A percentile compares a stretch with the other conserved stretches of the same genome.
Evolutionary conservation across 73 alveolate species (phyloP).

Genomic region (Tetrahymena borealis): DNA sequence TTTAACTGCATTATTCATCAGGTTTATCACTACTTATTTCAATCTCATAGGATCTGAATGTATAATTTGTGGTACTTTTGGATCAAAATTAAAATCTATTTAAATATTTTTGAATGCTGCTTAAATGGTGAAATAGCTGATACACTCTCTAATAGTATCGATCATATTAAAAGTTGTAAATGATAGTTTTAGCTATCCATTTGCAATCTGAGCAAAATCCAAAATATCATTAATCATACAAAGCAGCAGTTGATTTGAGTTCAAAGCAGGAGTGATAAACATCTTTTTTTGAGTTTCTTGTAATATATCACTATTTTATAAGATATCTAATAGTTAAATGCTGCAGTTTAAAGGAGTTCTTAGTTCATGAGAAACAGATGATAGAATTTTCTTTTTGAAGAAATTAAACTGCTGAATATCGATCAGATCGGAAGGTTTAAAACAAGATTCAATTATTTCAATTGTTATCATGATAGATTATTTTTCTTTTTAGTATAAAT

Average conservation of each 20-base stretch:
- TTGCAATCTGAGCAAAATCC: conserved; percentile 4
- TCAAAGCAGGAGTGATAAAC: neutral
- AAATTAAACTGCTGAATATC: neutral
- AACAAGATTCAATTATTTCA: neutral
- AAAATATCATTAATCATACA: conserved; percentile 1
- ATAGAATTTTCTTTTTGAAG: neutral
- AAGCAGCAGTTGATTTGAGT: neutral
- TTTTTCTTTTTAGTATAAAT: neutral
- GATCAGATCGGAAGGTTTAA: neutral
- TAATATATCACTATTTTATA: neutral
- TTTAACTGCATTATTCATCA: conserved; percentile 18
- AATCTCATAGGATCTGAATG: conserved; percentile 3
- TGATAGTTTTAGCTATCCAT: neutral
- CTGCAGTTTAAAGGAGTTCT: conserved; percentile 7
- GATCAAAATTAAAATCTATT: neutral
- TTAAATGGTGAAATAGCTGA: neutral
- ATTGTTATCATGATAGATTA: neutral
- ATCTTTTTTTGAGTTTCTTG: neutral
- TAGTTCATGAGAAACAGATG: conserved; percentile 19
- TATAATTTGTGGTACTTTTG: neutral
- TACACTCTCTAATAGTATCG: neutral
- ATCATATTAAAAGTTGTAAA: neutral
- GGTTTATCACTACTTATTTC: conserved; percentile 5
- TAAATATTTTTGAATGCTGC: neutral
- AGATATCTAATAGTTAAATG: neutral